These are phyloP conservation scores for Lasiodiplodia citricola DNA, from an alignment of 2,329 filamentous ascomycete species.

Conservation along the genomic window DNA sequence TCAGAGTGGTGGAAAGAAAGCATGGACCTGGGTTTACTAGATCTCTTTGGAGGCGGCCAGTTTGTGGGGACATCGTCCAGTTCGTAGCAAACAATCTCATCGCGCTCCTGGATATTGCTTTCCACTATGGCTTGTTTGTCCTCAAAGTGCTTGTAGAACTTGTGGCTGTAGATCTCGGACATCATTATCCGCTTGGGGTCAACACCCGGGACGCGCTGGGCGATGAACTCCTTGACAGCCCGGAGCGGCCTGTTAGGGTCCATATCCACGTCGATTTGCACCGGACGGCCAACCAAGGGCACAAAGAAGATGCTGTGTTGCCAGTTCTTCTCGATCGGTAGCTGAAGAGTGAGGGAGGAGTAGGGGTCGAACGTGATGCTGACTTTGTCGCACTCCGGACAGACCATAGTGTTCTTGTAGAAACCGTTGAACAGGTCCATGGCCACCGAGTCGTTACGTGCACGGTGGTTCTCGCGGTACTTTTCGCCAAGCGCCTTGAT, in stretches of 20 bases:
- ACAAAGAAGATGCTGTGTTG: slow-evolving; percentile 75
- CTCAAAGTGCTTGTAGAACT: slow-evolving; percentile 86
- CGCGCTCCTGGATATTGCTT: slow-evolving; percentile 65
- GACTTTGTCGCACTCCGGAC: slow-evolving; percentile 88
- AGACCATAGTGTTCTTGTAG: slow-evolving; percentile 97
- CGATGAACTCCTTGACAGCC: slow-evolving; percentile 67
- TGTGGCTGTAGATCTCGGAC: slow-evolving; percentile 80
- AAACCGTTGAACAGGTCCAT: slow-evolving; percentile 96
- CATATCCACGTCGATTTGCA: slow-evolving; percentile 77
- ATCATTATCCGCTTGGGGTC: slow-evolving; percentile 70
- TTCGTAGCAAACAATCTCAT: slow-evolving; percentile 76
- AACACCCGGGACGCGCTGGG: slow-evolving; percentile 58
- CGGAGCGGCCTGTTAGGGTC: slow-evolving; percentile 76
- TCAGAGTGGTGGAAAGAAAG: slow-evolving; percentile 53
- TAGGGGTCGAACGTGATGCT: slow-evolving; percentile 99
- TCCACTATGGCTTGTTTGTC: slow-evolving; percentile 71
- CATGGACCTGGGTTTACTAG: slow-evolving; percentile 54
- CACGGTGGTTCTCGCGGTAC: slow-evolving; percentile 90
- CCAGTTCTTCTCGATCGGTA: slow-evolving; percentile 88
- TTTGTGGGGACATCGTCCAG: slow-evolving; percentile 81
- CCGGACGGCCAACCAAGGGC: slow-evolving; percentile 72
- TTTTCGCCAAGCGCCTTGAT: slow-evolving; percentile 85
- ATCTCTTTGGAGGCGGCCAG: slow-evolving; percentile 64
- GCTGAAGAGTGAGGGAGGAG: slow-evolving; percentile 88
- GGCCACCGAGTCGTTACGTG: slow-evolving; percentile 91